A percentile compares a stretch with the other conserved stretches of the same genome.
phyloP scores from a whole-genome alignment of 164 flowering plant species.

The Magnolia officinalis region DNA sequence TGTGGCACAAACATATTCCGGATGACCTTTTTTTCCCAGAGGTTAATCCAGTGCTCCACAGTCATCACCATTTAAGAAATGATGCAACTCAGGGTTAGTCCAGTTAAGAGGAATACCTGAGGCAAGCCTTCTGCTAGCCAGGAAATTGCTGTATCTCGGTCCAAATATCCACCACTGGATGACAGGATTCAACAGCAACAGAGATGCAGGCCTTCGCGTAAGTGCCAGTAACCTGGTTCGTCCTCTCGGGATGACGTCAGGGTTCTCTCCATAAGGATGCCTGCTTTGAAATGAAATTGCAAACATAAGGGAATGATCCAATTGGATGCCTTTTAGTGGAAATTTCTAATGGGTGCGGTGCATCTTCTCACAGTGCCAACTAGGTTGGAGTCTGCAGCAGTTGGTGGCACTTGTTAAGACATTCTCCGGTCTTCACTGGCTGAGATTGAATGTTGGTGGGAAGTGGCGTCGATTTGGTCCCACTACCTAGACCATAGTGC shows the following conservation, averaged over 20 bases:
- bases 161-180: conserved; percentile 60
- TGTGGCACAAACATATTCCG: too few species aligned
- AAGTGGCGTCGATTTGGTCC: too few species aligned
- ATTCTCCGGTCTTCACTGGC: too few species aligned
- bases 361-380: not conserved
- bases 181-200: conserved; percentile 52
- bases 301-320: not conserved
- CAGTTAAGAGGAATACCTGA: not conserved
- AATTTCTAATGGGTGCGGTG: conserved; percentile 10
- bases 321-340: too few species aligned
- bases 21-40: too few species aligned
- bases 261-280: conserved; percentile 50
- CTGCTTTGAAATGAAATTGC: conserved; percentile 26
- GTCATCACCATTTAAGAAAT: too few species aligned
- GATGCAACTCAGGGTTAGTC: too few species aligned
- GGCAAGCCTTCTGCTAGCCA: conserved; percentile 48
- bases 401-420: too few species aligned
- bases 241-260: conserved; percentile 60
- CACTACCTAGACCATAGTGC: too few species aligned
- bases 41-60: too few species aligned
- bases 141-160: conserved; percentile 62
- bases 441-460: too few species aligned
- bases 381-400: too few species aligned
- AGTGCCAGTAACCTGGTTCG: conserved; percentile 65
- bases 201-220: conserved; percentile 59